These are phyloP conservation scores for Tulasnella sp. DNA, from an alignment of 768 basidiomycete genomes.

Conservation along the genomic window DNA sequence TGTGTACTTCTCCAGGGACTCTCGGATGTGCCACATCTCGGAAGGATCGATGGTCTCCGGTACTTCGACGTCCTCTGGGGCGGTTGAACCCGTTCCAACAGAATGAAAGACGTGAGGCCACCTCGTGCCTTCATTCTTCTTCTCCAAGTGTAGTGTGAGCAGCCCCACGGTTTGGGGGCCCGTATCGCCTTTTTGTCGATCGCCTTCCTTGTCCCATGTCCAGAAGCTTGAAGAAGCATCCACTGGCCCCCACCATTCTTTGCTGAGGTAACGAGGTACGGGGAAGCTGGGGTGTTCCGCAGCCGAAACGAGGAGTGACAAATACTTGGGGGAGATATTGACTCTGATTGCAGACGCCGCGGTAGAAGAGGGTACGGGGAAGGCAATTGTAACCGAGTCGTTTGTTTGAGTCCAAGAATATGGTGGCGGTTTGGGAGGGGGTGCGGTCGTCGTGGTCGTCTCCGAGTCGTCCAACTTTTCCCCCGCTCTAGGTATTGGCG, in stretches of 20 bases:
- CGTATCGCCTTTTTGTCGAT: conserved; percentile 39
- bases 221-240: conserved; percentile 74
- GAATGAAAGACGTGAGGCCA: conserved; percentile 83
- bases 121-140: conserved; percentile 68
- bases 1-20: conserved; percentile 82
- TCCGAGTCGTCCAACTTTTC: conserved; percentile 48
- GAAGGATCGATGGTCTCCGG: conserved; percentile 84
- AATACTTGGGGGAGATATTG: conserved; percentile 51
- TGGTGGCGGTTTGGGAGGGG: conserved; percentile 50
- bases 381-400: conserved; percentile 73
- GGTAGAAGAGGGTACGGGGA: conserved; percentile 71
- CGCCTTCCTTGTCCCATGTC: conserved; percentile 82
- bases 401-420: conserved; percentile 91
- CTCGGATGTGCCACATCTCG: conserved; percentile 68
- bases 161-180: conserved; percentile 37
- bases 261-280: conserved; percentile 53
- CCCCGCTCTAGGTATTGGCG: conserved; percentile 55
- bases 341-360: conserved; percentile 58
- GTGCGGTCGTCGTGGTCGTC: conserved; percentile 29
- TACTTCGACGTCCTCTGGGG: conserved; percentile 54
- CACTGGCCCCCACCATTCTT: conserved; percentile 73
- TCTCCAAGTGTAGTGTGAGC: conserved; percentile 80
- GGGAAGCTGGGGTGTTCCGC: conserved; percentile 27
- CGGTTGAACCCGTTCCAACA: conserved; percentile 29
- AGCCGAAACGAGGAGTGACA: conserved; percentile 49